These are phyloP conservation scores for Malassezia japonica DNA, from an alignment of 1,284 basidiomycete species.

Conservation along the genomic window DNA sequence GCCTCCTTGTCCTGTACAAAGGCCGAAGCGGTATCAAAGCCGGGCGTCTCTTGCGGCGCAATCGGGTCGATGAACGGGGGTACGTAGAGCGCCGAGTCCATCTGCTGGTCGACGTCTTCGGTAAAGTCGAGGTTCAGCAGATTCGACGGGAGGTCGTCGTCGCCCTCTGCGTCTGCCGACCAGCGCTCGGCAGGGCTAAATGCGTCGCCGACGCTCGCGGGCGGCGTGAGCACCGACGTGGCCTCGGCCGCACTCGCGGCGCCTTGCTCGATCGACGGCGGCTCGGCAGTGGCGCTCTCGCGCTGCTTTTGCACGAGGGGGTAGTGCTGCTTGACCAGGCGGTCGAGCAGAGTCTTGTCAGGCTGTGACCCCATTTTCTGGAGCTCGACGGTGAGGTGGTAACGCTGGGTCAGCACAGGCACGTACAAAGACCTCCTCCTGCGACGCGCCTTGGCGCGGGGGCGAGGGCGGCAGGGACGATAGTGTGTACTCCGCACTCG, in stretches of 20 bases:
- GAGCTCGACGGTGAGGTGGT: slow-evolving; percentile 39
- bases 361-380: slow-evolving; percentile 34
- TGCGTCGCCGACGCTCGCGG: not conserved
- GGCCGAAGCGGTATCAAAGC: not conserved
- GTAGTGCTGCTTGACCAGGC: slow-evolving; percentile 40
- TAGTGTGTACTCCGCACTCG: not conserved
- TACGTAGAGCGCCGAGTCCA: not conserved
- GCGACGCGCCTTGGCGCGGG: not conserved
- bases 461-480: not conserved
- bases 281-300: slow-evolving; percentile 7
- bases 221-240: not conserved
- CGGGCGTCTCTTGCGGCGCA: not conserved
- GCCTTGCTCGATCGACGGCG: not conserved
- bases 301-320: slow-evolving; percentile 30
- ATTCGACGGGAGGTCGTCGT: not conserved
- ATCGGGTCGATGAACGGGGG: slow-evolving; percentile 5
- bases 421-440: slow-evolving; percentile 3
- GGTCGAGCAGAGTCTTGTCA: slow-evolving; percentile 32
- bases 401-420: slow-evolving; percentile 19
- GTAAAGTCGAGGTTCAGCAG: slow-evolving; percentile 14
- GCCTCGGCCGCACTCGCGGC: not conserved
- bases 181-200: not conserved
- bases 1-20: slow-evolving; percentile 5
- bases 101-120: not conserved
- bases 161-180: not conserved